Base-by-base conservation (phyloP, 1,139 yeast genomes). In the Martiniozyma asiatica region DNA sequence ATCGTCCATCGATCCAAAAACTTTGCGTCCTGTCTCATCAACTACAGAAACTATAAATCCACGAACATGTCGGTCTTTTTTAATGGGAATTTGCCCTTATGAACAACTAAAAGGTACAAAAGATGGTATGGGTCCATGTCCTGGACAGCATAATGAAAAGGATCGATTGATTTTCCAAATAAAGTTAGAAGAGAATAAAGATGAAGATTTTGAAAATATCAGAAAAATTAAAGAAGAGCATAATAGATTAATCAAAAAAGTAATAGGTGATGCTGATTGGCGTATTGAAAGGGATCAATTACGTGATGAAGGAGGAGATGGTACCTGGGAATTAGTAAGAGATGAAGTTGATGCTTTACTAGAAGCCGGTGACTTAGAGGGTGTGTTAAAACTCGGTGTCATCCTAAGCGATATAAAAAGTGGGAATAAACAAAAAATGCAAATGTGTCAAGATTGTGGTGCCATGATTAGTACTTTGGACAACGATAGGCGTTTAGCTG, bases 391-490 rank as follows among this genome's bases (percentile, higher is more conserved):
- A 55, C 58, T 39, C 49, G 72, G 28, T 55, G 64, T 32, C 61
- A 62, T 15, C 33, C 63, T 63, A 48, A 61, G 78, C 42, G 66
- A 59, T 37, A 56, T 94, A 93, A 2, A 93, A 81, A 41, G 70
- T 87, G 4, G 82, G 93, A 1, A 94, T 81, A 48, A 97, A 87
- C n/a, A n/a, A 46, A 81, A 81, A 49, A 61, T 87, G 30, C 96
- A 85, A 51, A 94, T 84, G 1, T 89, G 98, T 56, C 81, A 73
- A 42, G 75, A 73, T 2, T 89, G 98, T 57, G 96, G 95, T 0
- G 95, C 95, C 0, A 84, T 78, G 50, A 60, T 89, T 33, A 81
- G 94, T 4, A 62, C 93, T 37, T 60, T 85, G 35, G 98, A 89
- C 52, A 82, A 80, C 39, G 97, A 87, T 51, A 63, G 89, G 47